These are phyloP conservation scores for Clarireedia paspali DNA, from an alignment of 2,329 filamentous ascomycete species.

Conservation along the genomic window DNA sequence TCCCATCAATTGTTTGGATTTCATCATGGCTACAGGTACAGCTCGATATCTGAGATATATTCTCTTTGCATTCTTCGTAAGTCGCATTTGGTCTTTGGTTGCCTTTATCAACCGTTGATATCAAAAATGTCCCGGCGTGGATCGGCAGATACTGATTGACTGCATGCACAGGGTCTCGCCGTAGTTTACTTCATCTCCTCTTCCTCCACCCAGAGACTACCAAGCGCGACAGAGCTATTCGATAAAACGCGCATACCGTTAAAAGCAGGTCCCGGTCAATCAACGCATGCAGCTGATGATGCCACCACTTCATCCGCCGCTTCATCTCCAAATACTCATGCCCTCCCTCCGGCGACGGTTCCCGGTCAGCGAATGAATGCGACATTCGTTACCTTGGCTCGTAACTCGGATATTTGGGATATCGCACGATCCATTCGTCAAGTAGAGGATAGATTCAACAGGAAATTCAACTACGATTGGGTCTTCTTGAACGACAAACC, in stretches of 20 bases:
- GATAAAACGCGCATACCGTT: slow-evolving; percentile 18
- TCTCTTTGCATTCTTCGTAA: slow-evolving; percentile 76
- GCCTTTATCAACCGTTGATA: not conserved
- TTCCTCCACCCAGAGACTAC: slow-evolving; percentile 40
- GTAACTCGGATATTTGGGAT: slow-evolving; percentile 93
- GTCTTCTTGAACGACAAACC: slow-evolving; percentile 96
- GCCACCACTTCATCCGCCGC: slow-evolving; percentile 11
- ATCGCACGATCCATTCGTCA: slow-evolving; percentile 93
- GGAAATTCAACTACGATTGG: slow-evolving; percentile 96
- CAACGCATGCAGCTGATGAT: slow-evolving; percentile 17
- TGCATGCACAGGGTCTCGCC: slow-evolving; percentile 45
- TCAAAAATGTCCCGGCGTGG: not conserved
- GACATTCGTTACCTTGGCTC: slow-evolving; percentile 91
- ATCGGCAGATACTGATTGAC: not conserved
- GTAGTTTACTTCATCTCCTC: slow-evolving; percentile 78
- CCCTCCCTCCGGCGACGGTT: slow-evolving; percentile 39
- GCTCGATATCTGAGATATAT: slow-evolving; percentile 70
- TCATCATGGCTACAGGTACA: slow-evolving; percentile 28
- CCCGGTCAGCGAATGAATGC: slow-evolving; percentile 81
- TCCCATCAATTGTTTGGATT: not conserved
- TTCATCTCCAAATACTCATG: slow-evolving; percentile 24
- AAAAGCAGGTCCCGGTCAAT: slow-evolving; percentile 17
- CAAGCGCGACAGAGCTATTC: slow-evolving; percentile 24
- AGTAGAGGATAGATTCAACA: slow-evolving; percentile 97
- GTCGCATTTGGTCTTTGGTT: slow-evolving; percentile 28